A percentile compares a stretch with the other conserved stretches of the same genome.
These are phyloP conservation scores for Hysterium pulicare DNA, from an alignment of 2,329 filamentous ascomycete species.

Conservation along the genomic window DNA sequence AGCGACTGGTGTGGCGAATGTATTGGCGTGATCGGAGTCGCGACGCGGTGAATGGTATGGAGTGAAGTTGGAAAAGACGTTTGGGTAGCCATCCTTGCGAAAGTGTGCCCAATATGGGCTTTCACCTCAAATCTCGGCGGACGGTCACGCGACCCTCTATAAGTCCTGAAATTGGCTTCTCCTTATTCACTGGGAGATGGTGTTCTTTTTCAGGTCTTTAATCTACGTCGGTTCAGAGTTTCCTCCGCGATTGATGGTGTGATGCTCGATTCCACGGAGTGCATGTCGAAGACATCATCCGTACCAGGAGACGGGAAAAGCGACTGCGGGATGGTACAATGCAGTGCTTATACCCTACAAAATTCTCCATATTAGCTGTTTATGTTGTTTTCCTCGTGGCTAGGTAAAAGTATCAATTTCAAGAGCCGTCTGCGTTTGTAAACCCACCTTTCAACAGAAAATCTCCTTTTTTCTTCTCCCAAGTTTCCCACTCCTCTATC, in stretches of 20 bases:
- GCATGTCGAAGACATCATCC: neutral
- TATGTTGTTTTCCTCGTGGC: neutral
- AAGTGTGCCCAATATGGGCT: too few species aligned
- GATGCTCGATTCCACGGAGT: neutral
- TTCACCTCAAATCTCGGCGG: neutral
- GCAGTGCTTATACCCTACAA: neutral
- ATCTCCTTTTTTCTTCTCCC: neutral
- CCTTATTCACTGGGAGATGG: neutral
- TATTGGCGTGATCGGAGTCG: conserved; percentile 20
- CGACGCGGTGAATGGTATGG: conserved; percentile 1
- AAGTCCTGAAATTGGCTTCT: neutral
- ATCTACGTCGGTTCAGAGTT: neutral
- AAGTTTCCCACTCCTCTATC: neutral
- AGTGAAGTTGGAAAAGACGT: neutral
- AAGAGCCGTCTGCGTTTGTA: neutral
- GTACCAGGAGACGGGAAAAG: neutral
- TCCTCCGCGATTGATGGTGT: neutral
- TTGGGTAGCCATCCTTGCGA: neutral
- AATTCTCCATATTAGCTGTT: neutral
- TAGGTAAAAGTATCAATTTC: neutral
- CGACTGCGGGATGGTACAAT: neutral
- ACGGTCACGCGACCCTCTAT: neutral
- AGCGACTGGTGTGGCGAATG: conserved; percentile 38
- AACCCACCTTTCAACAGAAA: neutral
- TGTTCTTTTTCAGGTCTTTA: neutral